phyloP scores from a whole-genome alignment of 2,329 filamentous ascomycete species.

The Blastomyces emzantsi region DNA sequence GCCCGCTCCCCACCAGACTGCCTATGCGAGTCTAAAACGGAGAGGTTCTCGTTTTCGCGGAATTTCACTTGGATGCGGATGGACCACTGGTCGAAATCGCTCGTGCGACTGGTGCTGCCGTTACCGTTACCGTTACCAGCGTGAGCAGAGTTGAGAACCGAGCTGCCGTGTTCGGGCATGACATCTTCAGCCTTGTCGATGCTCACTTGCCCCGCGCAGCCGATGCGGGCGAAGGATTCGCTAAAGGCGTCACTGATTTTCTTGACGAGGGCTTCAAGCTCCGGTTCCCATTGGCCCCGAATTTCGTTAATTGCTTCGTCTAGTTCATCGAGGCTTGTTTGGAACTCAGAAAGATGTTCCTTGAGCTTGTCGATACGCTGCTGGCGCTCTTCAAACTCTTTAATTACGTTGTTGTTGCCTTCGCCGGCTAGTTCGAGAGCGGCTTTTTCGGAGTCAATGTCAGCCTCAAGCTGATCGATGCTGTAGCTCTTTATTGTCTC shows the following conservation, averaged over 20 bases:
- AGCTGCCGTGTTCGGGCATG: constrained; percentile 17
- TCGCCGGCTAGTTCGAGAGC: constrained; percentile 73
- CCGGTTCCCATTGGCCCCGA: constrained; percentile 70
- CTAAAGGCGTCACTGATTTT: constrained; percentile 86
- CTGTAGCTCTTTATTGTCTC: constrained; percentile 37
- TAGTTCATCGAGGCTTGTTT: constrained; percentile 48
- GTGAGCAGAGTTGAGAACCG: constrained; percentile 16
- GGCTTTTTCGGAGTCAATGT: constrained; percentile 64
- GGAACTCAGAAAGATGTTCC: constrained; percentile 48
- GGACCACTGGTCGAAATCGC: constrained; percentile 89
- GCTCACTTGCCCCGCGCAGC: constrained; percentile 81
- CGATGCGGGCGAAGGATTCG: constrained; percentile 89
- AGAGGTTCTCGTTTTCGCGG: constrained; percentile 73
- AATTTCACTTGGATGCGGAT: constrained; percentile 94
- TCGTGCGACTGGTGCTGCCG: constrained; percentile 30
- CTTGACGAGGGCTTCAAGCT: constrained; percentile 64
- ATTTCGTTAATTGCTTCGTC: constrained; percentile 54
- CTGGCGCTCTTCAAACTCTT: constrained; percentile 66
- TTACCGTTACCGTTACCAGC: constrained; percentile 13
- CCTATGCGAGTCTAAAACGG: constrained; percentile 78
- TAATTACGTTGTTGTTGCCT: constrained; percentile 64
- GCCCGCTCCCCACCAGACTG: constrained; percentile 95
- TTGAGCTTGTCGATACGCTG: constrained; percentile 59
- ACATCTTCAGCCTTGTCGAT: constrained; percentile 60
- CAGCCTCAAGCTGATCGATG: constrained; percentile 57